These are phyloP conservation scores for Coemansia sp. DNA, from an alignment of 192 early-diverging fungal species.

Conservation along the genomic window DNA sequence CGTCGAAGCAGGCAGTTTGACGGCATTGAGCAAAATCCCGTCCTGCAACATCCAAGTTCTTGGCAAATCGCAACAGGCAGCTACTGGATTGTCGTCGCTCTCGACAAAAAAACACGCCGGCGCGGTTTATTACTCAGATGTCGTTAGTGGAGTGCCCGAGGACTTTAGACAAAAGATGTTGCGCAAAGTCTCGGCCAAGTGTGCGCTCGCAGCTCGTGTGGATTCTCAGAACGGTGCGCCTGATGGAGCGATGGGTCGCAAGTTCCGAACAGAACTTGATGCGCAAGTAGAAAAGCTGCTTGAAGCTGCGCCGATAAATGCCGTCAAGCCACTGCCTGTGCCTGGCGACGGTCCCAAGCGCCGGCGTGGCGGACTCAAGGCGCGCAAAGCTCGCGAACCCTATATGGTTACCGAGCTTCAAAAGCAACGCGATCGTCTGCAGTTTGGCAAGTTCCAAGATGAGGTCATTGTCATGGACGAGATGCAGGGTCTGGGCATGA, in stretches of 20 bases:
- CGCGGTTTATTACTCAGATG: conserved; percentile 75
- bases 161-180: conserved; percentile 80
- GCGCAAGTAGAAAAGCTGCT: conserved; percentile 83
- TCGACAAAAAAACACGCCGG: conserved; percentile 76
- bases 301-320: conserved; percentile 84
- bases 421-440: conserved; percentile 87
- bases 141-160: conserved; percentile 66
- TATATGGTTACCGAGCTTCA: conserved; percentile 84
- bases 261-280: conserved; percentile 78
- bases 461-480: conserved; percentile 83
- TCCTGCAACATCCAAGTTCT: conserved; percentile 86
- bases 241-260: conserved; percentile 74
- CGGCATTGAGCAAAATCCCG: conserved; percentile 83
- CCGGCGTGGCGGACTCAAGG: conserved; percentile 86
- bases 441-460: conserved; percentile 89
- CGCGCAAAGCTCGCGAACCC: conserved; percentile 79
- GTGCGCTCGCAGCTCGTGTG: conserved; percentile 82
- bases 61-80: conserved; percentile 39
- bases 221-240: conserved; percentile 69
- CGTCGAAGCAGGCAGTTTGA: conserved; percentile 87
- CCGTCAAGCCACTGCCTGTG: conserved; percentile 85
- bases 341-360: conserved; percentile 92
- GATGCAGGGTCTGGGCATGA: conserved; percentile 86
- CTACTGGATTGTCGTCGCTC: conserved; percentile 32
- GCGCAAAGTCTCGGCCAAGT: conserved; percentile 82